Evolutionary conservation across 176 grass and related monocot species (phyloP), one percentile per base, ranked within the genome.

Genomic region (Rhynchospora breviuscula): DNA sequence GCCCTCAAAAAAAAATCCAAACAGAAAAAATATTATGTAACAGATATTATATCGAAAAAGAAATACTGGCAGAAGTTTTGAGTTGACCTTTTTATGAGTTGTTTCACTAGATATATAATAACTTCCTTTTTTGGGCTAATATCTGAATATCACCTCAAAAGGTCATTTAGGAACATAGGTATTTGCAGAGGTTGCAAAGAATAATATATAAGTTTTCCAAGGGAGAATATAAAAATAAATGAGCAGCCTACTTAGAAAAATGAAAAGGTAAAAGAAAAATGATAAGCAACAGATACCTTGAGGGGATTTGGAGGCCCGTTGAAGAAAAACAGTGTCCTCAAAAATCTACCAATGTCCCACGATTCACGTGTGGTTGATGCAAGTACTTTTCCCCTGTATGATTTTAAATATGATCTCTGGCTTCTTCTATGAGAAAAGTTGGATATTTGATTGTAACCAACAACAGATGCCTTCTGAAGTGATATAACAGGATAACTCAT

Each of bases 311-410:
- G 93, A 80, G 91, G 92, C 10, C 96, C 93, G 78, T 98, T 98
- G 81, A 93, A 98, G 86, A 98, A 98, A 80, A 87, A 95, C 57
- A 98, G 46, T 43, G 96, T 98, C 74, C 47, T 98, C 0, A 93
- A 80, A 81, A 98, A 98, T 89, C 96, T 91, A 45, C 96, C 85
- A 26, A 98, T 73, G 73, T 98, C 96, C 96, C 96, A 98, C 83
- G 91, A 79, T 83, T 98, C 88, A 43, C 90, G 31, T 3, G 86
- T 83, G 3, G 87, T 87, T 22, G 91, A 81, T 78, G 93, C 91
- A 81, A 91, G 80, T 17, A 91, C 54, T 15, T 70, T 82, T 81
- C 89, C 87, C 76, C 66, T 89, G 0, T 85, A 85, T 54, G 90
- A 78, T 65, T 63, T 81, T 6, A 80, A 85, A 2, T 83, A 86